A percentile compares a stretch with the other conserved stretches of the same genome.
Evolutionary conservation across 306 rosid genomes (phyloP).

Genomic region (Quercus dentata): DNA sequence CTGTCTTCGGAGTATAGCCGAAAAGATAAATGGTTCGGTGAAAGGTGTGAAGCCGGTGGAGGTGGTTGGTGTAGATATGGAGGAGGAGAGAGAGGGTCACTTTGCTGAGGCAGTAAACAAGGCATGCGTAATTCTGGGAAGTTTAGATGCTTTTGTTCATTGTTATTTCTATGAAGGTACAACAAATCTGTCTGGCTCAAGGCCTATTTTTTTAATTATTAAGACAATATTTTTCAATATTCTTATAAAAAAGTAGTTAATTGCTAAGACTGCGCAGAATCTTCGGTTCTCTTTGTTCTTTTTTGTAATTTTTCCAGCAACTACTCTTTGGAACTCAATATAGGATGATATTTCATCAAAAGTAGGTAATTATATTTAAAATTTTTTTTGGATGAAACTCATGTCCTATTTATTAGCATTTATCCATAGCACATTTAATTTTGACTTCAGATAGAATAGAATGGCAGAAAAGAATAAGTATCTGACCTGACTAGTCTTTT

Average conservation of each 20-base stretch:
- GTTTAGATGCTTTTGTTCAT: constrained; percentile 72
- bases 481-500: no score
- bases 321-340: neutral
- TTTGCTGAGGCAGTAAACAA: constrained; percentile 56
- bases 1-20: constrained; percentile 26
- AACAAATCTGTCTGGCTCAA: neutral
- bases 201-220: neutral
- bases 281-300: neutral
- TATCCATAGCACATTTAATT: no score
- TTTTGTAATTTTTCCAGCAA: no score
- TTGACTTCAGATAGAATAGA: no score
- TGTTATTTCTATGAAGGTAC: constrained; percentile 76
- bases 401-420: no score
- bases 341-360: neutral
- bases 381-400: no score
- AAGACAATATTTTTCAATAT: neutral
- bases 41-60: constrained; percentile 29
- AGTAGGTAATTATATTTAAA: neutral
- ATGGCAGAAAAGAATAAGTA: no score
- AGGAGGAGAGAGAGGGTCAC: constrained; percentile 40
- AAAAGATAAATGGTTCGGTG: constrained; percentile 32
- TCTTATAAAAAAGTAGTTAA: neutral
- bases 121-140: constrained; percentile 60
- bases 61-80: constrained; percentile 64
- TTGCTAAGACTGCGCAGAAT: neutral